Conservation (phyloP, 768 basidiomycete genomes). For the Cystofilobasidium ferigula region DNA sequence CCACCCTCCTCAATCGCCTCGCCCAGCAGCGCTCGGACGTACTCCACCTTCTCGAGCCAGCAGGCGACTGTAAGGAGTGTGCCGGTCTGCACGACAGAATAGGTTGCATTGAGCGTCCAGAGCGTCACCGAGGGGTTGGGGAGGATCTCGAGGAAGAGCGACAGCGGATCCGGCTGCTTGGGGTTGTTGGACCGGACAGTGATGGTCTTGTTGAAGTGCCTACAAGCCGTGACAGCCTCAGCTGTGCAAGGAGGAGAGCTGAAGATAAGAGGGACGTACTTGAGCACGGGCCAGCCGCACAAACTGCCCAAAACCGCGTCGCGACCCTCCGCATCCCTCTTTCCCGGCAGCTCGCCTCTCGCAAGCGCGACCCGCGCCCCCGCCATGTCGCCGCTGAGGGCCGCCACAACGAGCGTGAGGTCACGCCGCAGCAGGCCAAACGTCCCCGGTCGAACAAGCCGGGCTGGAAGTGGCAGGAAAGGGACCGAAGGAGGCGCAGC, state of each 20-base stretch:
- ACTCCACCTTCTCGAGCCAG: constrained; percentile 1
- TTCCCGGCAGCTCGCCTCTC: neutral
- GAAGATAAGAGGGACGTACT: neutral
- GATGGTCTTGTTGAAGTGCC: neutral
- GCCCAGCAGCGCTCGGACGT: neutral
- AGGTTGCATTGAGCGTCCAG: neutral
- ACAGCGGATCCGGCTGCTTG: neutral
- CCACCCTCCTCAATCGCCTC: neutral
- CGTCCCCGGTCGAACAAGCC: neutral
- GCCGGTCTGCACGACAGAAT: neutral
- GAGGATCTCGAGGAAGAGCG: neutral
- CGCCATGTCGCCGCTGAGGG: neutral
- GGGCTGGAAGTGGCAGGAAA: neutral
- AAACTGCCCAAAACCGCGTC: neutral
- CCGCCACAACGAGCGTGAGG: neutral
- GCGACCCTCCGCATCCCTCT: neutral
- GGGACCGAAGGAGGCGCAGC: neutral
- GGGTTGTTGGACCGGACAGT: neutral
- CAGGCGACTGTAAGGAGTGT: neutral
- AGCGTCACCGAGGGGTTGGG: neutral
- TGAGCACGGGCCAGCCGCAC: neutral
- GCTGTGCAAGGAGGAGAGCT: neutral
- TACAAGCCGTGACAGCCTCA: neutral
- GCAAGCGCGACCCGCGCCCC: neutral
- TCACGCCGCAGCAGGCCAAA: neutral